phyloP scores from a whole-genome alignment of 352 stramenopile species.

The Globisporangium abappressorium region DNA sequence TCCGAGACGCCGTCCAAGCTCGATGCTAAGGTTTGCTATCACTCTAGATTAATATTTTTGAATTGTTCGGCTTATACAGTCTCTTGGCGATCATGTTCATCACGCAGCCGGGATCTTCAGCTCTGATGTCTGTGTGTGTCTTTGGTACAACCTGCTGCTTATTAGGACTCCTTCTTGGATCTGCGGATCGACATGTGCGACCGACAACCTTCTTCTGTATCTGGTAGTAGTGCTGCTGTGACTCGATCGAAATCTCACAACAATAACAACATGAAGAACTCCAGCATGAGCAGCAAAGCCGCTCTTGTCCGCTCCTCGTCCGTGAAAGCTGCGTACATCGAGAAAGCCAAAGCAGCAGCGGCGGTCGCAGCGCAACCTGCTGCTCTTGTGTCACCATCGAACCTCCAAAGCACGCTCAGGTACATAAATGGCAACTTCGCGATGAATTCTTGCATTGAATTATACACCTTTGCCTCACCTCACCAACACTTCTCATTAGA shows the following conservation, averaged over 20 bases:
- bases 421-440: neutral
- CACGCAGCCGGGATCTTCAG: neutral
- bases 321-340: constrained; percentile 11
- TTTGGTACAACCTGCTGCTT: neutral
- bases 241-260: constrained; percentile 1
- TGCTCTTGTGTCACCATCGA: constrained; percentile 19
- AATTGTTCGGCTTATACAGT: neutral
- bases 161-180: constrained; percentile 27
- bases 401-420: constrained; percentile 25
- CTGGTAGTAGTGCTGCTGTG: neutral
- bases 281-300: neutral
- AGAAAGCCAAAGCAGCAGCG: constrained; percentile 8
- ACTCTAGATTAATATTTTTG: neutral
- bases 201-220: neutral
- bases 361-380: neutral
- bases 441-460: too few species aligned
- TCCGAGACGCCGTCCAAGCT: constrained; percentile 7
- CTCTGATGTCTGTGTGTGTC: neutral
- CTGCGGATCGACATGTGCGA: constrained; percentile 31
- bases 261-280: neutral
- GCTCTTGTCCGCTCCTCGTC: neutral
- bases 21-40: constrained; percentile 12
- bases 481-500: constrained; percentile 17
- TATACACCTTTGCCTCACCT: too few species aligned
- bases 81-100: neutral